Evolutionary conservation across 495 filamentous ascomycete species (phyloP), one percentile per base, ranked within the genome.

Genomic region (Aspergillus cavernicola): DNA sequence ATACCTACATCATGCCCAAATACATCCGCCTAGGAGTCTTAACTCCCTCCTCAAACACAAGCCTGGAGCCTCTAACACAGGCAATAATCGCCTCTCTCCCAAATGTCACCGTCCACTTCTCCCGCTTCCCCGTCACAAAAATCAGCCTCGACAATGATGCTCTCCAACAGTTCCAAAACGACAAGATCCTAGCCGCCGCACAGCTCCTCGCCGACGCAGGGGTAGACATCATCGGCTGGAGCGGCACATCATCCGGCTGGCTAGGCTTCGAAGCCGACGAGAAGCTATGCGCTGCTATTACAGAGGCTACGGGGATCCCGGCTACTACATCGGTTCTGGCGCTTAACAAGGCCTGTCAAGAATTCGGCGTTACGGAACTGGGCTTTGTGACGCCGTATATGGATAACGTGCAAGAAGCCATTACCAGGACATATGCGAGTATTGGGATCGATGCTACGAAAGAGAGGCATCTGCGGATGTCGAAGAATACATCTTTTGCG

Each of bases 41-140:
- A 1, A 48, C 44, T 23, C 44, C 44, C 31, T 48, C 44, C 44
- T 48, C 44, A n/a, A 48, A 48, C 31, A 48, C 44, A 7, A 38
- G 35, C 35, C 35, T 38, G 13, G 35, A 38, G n/a, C 44, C 44
- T 24, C 44, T 18, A 22, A 48, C 44, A 36, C 31, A 32, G 23
- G 29, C 44, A 8, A 35, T 48, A 16, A 48, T 48, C 44, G 29
- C 44, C 3, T 3, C 28, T 13, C 44, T 48, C n/a, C 44, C 29
- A 1, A 48, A 48, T 12, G 44, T 48, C 8, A 48, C 44, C 5
- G 44, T 48, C 6, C 44, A 48, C 13, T 48, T 48, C 31, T 48
- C 44, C 2, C 44, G 44, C 1, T 48, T 48, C 44, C 44, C 44
- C 29, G 44, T 48, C 6, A 20, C 20, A 16, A 48, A 48, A 22